Evolutionary conservation across 345 rosid genomes (phyloP), one percentile per base, ranked within the genome.

Genomic region (Bruguiera sexangula): DNA sequence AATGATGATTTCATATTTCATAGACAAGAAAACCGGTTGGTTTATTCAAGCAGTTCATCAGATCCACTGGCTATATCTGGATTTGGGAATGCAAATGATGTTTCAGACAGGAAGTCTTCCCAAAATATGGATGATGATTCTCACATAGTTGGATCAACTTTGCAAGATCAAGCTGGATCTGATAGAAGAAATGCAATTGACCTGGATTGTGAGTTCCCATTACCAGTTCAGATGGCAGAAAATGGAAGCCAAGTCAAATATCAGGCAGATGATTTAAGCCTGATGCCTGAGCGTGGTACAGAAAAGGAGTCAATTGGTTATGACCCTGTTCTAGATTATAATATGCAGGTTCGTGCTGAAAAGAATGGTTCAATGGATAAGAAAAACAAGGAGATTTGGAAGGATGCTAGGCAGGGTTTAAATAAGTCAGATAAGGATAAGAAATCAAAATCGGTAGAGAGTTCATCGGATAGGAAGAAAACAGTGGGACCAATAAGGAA

Each of bases 251-350:
- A 75, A 67, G 76, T 74, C 73, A 88, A 81, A 66, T 92, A 86
- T 75, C 97, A 87, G 80, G 92, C 97, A 52, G 87, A 92, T 77
- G 96, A 83, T 73, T 80, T 87, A 48, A 92, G 81, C 65, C 73
- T 90, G 83, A 73, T 89, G 86, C 97, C 90, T 60, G 88, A 86
- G 75, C 92, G 96, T 63, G 88, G 82, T 62, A 48, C 76, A 24
- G 92, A 86, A 72, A 85, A 79, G 70, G 74, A 84, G 61, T 72
- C 82, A 3, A 75, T 64, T 69, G 88, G 86, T 20, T 95, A 85
- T 78, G 91, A 95, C 83, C 92, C 88, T 72, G 87, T 94, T 64
- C 71, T 92, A 66, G 97, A 95, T 78, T 89, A 83, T 82, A 94
- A 85, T 61, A 75, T 83, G 76, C 87, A 86, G 66, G 80, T 78